A percentile compares a stretch with the other conserved stretches of the same genome.
Evolutionary conservation across 805 yeast genomes (phyloP).

Genomic region (Clavispora fructus): DNA sequence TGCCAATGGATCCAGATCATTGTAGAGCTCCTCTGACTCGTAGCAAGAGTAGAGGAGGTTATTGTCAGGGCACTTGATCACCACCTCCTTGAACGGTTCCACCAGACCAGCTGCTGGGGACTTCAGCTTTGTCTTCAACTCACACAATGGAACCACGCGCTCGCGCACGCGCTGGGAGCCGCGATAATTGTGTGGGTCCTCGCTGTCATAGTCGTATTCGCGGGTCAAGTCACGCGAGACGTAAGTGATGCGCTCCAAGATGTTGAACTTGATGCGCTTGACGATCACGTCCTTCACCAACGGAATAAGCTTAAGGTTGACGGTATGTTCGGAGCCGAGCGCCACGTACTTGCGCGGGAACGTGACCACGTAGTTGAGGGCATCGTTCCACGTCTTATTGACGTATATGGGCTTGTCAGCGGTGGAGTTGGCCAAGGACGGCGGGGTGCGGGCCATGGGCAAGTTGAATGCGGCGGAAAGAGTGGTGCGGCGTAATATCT

Average conservation of each 20-base stretch:
- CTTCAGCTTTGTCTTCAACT: constrained; percentile 51
- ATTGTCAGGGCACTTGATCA: constrained; percentile 52
- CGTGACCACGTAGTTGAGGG: constrained; percentile 65
- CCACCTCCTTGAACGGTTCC: constrained; percentile 55
- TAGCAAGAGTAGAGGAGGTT: constrained; percentile 57
- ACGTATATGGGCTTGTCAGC: constrained; percentile 73
- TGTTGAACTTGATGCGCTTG: constrained; percentile 60
- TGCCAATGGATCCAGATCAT: constrained; percentile 5
- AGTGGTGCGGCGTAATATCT: constrained; percentile 31
- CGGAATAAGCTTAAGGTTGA: constrained; percentile 65
- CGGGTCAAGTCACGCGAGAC: constrained; percentile 49
- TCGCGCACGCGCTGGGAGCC: constrained; percentile 26
- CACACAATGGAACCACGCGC: constrained; percentile 54
- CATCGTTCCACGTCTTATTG: constrained; percentile 67
- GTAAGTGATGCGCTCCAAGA: constrained; percentile 62
- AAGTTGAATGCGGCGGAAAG: constrained; percentile 27
- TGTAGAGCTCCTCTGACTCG: constrained; percentile 19
- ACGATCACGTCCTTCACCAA: constrained; percentile 55
- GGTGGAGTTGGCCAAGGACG: constrained; percentile 51
- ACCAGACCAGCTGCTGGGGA: constrained; percentile 23
- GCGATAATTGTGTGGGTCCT: constrained; percentile 14
- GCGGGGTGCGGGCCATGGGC: constrained; percentile 52
- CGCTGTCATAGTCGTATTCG: constrained; percentile 48
- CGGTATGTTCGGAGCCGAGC: constrained; percentile 52
- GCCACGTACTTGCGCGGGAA: constrained; percentile 67